phyloP scores from a whole-genome alignment of 192 early-diverging fungal genomes.

The Coemansia sp. region DNA sequence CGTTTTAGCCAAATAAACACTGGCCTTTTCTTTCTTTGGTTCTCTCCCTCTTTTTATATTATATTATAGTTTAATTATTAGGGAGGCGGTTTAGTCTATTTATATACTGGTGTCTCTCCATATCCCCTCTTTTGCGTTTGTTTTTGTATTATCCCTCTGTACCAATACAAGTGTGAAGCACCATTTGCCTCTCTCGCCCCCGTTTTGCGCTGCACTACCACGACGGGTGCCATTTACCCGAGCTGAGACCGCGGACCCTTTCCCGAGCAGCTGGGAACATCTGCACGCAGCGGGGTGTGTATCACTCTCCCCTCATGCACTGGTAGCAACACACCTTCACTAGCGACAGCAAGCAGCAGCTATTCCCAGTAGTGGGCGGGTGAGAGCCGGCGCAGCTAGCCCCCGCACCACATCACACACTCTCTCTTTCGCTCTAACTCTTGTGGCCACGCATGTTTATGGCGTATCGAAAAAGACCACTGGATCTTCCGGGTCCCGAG shows the following conservation, averaged over 20 bases:
- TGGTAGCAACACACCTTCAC: too few species aligned
- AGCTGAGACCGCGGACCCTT: too few species aligned
- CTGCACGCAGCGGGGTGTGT: too few species aligned
- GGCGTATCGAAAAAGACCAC: slow-evolving; percentile 46
- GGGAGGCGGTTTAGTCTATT: slow-evolving; percentile 2
- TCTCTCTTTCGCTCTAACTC: not conserved
- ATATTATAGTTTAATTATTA: slow-evolving; percentile 7
- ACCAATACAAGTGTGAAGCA: too few species aligned
- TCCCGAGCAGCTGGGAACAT: too few species aligned
- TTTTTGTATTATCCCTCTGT: too few species aligned
- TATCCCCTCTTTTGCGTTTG: not conserved
- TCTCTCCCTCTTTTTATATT: not conserved
- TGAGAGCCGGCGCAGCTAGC: too few species aligned
- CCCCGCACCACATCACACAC: not conserved
- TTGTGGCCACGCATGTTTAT: slow-evolving; percentile 28
- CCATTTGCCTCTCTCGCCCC: too few species aligned
- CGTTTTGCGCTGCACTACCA: too few species aligned
- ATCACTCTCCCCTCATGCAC: too few species aligned
- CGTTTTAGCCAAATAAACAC: not conserved
- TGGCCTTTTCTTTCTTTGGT: slow-evolving; percentile 1
- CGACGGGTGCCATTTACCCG: too few species aligned
- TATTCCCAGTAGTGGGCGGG: not conserved
- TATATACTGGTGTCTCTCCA: not conserved
- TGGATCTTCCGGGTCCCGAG: slow-evolving; percentile 31
- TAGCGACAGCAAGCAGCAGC: not conserved